phyloP scores from a whole-genome alignment of 352 stramenopile species.

The Pythium brassicae region DNA sequence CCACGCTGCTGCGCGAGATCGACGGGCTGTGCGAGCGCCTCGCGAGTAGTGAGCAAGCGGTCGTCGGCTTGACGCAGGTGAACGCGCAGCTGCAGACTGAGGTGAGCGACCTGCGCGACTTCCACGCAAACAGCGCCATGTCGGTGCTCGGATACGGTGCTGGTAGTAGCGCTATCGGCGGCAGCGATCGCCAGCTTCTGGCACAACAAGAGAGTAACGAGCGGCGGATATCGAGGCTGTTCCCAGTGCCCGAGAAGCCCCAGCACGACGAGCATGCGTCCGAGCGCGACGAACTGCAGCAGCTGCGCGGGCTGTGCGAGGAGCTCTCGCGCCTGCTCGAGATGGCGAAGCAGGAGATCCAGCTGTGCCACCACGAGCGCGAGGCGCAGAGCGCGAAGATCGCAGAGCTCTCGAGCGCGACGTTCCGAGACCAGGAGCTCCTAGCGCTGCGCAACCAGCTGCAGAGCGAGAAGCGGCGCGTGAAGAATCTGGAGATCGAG shows the following conservation, averaged over 20 bases:
- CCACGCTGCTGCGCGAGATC: slow-evolving; percentile 29
- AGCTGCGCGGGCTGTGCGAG: slow-evolving; percentile 44
- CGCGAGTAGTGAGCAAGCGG: slow-evolving; percentile 11
- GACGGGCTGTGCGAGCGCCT: slow-evolving; percentile 12
- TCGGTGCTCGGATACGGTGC: slow-evolving; percentile 6
- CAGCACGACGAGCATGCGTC: slow-evolving; percentile 12
- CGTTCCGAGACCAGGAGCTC: slow-evolving; percentile 52
- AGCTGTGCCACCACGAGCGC: slow-evolving; percentile 49
- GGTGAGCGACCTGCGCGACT: slow-evolving; percentile 37
- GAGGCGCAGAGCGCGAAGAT: slow-evolving; percentile 44
- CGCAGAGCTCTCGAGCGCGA: slow-evolving; percentile 40
- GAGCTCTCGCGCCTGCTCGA: slow-evolving; percentile 52
- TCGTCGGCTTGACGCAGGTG: slow-evolving; percentile 5
- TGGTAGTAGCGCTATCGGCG: background rate
- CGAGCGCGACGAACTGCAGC: slow-evolving; percentile 25
- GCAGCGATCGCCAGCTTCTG: background rate
- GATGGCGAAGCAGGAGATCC: slow-evolving; percentile 75
- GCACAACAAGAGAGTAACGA: background rate
- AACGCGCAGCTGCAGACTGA: slow-evolving; percentile 36
- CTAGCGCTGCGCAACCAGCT: slow-evolving; percentile 44
- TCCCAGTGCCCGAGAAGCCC: slow-evolving; percentile 9
- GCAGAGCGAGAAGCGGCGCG: slow-evolving; percentile 56
- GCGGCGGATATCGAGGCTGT: slow-evolving; percentile 8
- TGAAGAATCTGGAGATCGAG: slow-evolving; percentile 54
- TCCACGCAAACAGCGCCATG: slow-evolving; percentile 28